These are phyloP conservation scores for Ceratonia siliqua DNA, from an alignment of 306 rosid species.

Conservation along the genomic window DNA sequence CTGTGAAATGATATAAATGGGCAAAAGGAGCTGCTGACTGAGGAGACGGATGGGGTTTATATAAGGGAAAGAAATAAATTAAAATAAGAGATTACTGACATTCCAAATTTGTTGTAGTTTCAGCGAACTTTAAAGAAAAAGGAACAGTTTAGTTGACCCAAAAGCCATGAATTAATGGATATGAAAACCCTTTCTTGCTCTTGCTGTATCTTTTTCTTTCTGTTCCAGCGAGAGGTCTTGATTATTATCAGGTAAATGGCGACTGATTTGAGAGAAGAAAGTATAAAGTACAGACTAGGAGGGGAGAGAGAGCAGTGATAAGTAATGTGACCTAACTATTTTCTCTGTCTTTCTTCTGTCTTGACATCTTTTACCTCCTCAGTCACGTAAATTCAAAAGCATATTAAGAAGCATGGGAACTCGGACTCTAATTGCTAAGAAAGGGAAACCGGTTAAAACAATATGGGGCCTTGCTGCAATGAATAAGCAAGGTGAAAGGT, in stretches of 20 bases:
- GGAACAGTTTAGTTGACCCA: slow-evolving; percentile 36
- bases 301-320: slow-evolving; percentile 34
- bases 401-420: slow-evolving; percentile 43
- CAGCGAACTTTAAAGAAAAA: slow-evolving; percentile 37
- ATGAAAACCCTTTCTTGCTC: background rate
- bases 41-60: slow-evolving; percentile 43
- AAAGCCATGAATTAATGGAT: slow-evolving; percentile 25
- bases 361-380: slow-evolving; percentile 73
- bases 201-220: slow-evolving; percentile 1
- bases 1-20: slow-evolving; percentile 53
- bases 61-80: slow-evolving; percentile 31
- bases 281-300: slow-evolving; percentile 40
- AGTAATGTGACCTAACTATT: slow-evolving; percentile 72
- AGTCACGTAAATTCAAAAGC: slow-evolving; percentile 59
- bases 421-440: slow-evolving; percentile 42
- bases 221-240: slow-evolving; percentile 41
- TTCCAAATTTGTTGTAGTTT: slow-evolving; percentile 49
- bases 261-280: slow-evolving; percentile 63
- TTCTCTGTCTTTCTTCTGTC: slow-evolving; percentile 40
- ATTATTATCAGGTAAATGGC: slow-evolving; percentile 37
- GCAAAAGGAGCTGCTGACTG: slow-evolving; percentile 32
- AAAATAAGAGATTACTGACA: slow-evolving; percentile 40
- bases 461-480: slow-evolving; percentile 36
- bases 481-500: slow-evolving; percentile 13
- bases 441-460: slow-evolving; percentile 17